These are phyloP conservation scores for Alternaria infectoria DNA, from an alignment of 2,329 filamentous ascomycete species.

Conservation along the genomic window DNA sequence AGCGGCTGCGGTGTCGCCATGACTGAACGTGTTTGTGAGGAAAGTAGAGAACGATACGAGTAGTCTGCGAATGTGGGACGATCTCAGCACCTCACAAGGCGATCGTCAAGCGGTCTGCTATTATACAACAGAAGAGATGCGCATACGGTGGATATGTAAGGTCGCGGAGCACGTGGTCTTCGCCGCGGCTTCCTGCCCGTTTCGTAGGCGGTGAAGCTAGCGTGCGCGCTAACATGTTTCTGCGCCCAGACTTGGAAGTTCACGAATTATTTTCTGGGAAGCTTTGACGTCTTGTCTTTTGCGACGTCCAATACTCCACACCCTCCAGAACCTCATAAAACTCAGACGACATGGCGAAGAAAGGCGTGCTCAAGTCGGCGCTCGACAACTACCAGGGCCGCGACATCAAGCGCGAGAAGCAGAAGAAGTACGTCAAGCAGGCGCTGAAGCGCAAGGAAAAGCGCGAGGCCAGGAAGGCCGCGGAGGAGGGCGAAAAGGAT, in stretches of 20 bases:
- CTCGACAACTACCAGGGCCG: slow-evolving; percentile 65
- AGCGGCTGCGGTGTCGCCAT: slow-evolving; percentile 31
- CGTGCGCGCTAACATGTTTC: slow-evolving; percentile 35
- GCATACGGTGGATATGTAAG: slow-evolving; percentile 15
- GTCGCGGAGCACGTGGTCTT: slow-evolving; percentile 26
- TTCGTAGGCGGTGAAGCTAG: slow-evolving; percentile 39
- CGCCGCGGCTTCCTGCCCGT: slow-evolving; percentile 34
- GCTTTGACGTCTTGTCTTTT: slow-evolving; percentile 23
- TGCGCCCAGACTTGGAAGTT: slow-evolving; percentile 46
- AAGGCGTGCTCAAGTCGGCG: slow-evolving; percentile 63
- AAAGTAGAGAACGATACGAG: not conserved
- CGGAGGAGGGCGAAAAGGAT: slow-evolving; percentile 19
- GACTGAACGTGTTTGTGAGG: not conserved
- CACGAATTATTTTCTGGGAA: slow-evolving; percentile 33
- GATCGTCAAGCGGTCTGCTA: not conserved
- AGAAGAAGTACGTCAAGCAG: slow-evolving; percentile 21
- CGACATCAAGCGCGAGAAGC: slow-evolving; percentile 78
- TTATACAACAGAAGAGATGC: not conserved
- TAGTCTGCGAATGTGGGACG: not conserved
- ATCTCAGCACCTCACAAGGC: not conserved
- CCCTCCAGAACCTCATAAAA: not conserved
- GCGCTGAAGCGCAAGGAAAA: slow-evolving; percentile 15
- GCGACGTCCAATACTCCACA: not conserved
- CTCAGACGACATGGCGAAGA: slow-evolving; percentile 42
- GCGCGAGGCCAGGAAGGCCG: slow-evolving; percentile 1